A percentile compares a stretch with the other conserved stretches of the same genome.
These are phyloP conservation scores for Didymella arachidicola DNA, from an alignment of 2,329 filamentous ascomycete species.

Conservation along the genomic window DNA sequence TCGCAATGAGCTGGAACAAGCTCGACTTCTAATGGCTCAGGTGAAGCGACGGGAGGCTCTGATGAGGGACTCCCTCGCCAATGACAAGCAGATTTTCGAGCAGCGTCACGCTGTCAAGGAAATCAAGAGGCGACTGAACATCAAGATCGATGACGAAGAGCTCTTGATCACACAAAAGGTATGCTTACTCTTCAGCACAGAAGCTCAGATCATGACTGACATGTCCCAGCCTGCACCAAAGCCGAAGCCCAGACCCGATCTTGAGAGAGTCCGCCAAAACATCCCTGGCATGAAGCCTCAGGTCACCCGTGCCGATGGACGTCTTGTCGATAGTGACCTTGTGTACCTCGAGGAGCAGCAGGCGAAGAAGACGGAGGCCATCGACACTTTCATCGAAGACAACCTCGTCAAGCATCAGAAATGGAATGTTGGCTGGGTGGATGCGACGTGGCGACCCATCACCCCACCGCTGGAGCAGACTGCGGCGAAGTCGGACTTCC, in stretches of 20 bases:
- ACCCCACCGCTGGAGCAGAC: slow-evolving; percentile 72
- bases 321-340: slow-evolving; percentile 78
- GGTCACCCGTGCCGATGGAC: slow-evolving; percentile 69
- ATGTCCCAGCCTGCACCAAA: slow-evolving; percentile 47
- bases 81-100: slow-evolving; percentile 82
- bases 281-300: slow-evolving; percentile 64
- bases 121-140: slow-evolving; percentile 84
- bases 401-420: slow-evolving; percentile 87
- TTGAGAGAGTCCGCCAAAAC: slow-evolving; percentile 69
- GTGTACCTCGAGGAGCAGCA: slow-evolving; percentile 77
- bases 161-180: slow-evolving; percentile 86
- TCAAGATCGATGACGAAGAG: slow-evolving; percentile 93
- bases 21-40: slow-evolving; percentile 78
- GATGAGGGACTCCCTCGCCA: slow-evolving; percentile 77
- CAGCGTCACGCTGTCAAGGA: slow-evolving; percentile 84
- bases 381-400: slow-evolving; percentile 82
- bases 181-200: slow-evolving; percentile 43
- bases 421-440: slow-evolving; percentile 90
- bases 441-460: slow-evolving; percentile 85
- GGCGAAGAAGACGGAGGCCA: slow-evolving; percentile 80
- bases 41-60: slow-evolving; percentile 81
- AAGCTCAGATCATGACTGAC: slow-evolving; percentile 33
- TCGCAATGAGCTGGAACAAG: slow-evolving; percentile 88
- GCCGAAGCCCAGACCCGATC: slow-evolving; percentile 66
- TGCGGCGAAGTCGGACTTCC: slow-evolving; percentile 49